These are phyloP conservation scores for Syzygium grande DNA, from an alignment of 345 rosid genomes.

Conservation along the genomic window DNA sequence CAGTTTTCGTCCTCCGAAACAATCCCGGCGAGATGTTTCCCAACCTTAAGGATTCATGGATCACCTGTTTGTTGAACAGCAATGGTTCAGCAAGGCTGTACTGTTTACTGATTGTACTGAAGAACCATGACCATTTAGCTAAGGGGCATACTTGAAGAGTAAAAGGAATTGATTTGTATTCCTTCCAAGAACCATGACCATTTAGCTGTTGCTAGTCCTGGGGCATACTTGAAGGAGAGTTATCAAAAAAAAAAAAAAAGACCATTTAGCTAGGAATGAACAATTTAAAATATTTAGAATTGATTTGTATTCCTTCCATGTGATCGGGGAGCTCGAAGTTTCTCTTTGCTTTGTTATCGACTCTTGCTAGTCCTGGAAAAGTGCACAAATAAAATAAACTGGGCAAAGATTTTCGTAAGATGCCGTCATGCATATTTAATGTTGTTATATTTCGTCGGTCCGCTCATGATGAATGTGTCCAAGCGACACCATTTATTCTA, in stretches of 20 bases:
- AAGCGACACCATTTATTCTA: no score
- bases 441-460: no score
- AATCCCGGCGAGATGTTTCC: constrained; percentile 19
- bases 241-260: no score
- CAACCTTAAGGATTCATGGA: constrained; percentile 22
- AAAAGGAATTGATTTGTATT: constrained; percentile 28
- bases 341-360: constrained; percentile 8
- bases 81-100: background rate
- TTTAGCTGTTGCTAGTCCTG: no score
- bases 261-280: no score
- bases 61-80: constrained; percentile 6
- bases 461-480: no score
- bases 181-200: no score
- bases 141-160: constrained; percentile 13
- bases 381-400: background rate
- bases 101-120: background rate
- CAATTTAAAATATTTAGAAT: no score
- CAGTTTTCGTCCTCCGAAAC: constrained; percentile 9
- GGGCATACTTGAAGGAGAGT: no score
- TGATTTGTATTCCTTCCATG: constrained; percentile 34
- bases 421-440: background rate
- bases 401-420: background rate
- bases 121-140: background rate
- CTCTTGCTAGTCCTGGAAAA: constrained; percentile 22
- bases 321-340: constrained; percentile 4